These are phyloP conservation scores for Vigna angularis DNA, from an alignment of 306 rosid genomes.

Conservation along the genomic window DNA sequence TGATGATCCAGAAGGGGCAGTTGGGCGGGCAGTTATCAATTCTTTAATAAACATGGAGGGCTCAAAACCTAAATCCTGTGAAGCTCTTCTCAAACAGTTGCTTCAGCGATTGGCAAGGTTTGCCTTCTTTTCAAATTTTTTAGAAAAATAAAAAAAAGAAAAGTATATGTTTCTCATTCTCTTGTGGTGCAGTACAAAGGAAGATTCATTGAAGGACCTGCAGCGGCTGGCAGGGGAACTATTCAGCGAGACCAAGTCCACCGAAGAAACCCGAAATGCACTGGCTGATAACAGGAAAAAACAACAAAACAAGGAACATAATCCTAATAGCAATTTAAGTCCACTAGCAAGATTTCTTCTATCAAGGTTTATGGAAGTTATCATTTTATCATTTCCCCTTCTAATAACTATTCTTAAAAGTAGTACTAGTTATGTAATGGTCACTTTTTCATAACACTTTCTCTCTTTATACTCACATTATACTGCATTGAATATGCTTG, in stretches of 20 bases:
- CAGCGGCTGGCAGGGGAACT: slow-evolving; percentile 72
- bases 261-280: slow-evolving; percentile 59
- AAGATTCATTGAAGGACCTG: slow-evolving; percentile 79
- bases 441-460: slow-evolving; percentile 7
- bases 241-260: slow-evolving; percentile 59
- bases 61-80: slow-evolving; percentile 78
- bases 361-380: slow-evolving; percentile 72
- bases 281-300: slow-evolving; percentile 65
- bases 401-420: slow-evolving; percentile 31
- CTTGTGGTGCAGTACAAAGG: slow-evolving; percentile 71
- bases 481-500: slow-evolving; percentile 17
- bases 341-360: slow-evolving; percentile 97
- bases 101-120: slow-evolving; percentile 91
- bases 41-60: slow-evolving; percentile 82
- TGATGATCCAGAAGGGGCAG: slow-evolving; percentile 77
- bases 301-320: slow-evolving; percentile 70
- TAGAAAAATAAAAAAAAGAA: not conserved
- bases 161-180: slow-evolving; percentile 23
- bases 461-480: not conserved
- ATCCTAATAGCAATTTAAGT: slow-evolving; percentile 75
- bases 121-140: slow-evolving; percentile 21
- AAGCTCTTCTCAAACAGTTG: slow-evolving; percentile 73
- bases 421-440: not conserved
- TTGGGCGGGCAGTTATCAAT: slow-evolving; percentile 57
- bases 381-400: slow-evolving; percentile 37